phyloP scores from a whole-genome alignment of 345 rosid genomes.

The Arabis alpina region DNA sequence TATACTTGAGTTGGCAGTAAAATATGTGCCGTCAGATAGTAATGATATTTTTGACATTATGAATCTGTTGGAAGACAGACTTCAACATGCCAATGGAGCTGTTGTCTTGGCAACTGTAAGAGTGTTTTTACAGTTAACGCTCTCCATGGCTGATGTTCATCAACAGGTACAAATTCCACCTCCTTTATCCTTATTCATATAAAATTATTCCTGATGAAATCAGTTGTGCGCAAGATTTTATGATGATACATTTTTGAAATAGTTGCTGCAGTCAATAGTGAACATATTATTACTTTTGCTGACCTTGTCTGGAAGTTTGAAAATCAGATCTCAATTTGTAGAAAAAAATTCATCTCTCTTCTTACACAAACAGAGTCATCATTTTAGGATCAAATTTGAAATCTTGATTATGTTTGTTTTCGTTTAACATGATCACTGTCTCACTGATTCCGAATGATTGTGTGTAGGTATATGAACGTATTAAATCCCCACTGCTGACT shows the following conservation, averaged over 20 bases:
- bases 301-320: conserved; percentile 17
- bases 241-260: not conserved
- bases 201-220: not conserved
- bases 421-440: conserved; percentile 20
- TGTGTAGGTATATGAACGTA: conserved; percentile 92
- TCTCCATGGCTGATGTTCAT: conserved; percentile 96
- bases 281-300: conserved; percentile 4
- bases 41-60: conserved; percentile 95
- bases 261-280: not conserved
- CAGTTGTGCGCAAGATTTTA: conserved; percentile 12
- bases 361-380: conserved; percentile 9
- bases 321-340: conserved; percentile 9
- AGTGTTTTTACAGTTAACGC: conserved; percentile 83
- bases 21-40: conserved; percentile 83
- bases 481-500: conserved; percentile 95
- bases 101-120: conserved; percentile 91
- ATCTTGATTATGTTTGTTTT: conserved; percentile 14
- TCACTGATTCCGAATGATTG: conserved; percentile 32
- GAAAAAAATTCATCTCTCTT: not conserved
- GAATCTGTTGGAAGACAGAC: conserved; percentile 99
- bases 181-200: conserved; percentile 19
- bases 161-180: conserved; percentile 69
- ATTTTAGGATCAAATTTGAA: conserved; percentile 1
- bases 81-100: conserved; percentile 99
- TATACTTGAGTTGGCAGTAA: conserved; percentile 86